Conservation (phyloP, 768 basidiomycete genomes). For the Dacryopinax spathularia region DNA sequence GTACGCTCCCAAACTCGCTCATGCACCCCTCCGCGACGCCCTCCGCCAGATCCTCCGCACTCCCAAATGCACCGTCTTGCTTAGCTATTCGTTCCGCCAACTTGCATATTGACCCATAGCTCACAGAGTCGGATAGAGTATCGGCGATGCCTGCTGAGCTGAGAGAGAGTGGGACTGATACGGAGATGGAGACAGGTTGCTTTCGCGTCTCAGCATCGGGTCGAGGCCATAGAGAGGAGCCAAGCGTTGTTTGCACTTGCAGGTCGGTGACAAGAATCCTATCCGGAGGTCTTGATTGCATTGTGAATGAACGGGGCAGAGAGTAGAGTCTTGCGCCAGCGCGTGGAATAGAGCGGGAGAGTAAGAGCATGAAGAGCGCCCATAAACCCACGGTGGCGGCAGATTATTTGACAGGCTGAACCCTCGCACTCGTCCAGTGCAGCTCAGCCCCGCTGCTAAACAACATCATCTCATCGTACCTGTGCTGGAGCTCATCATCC, state of each 20-base stretch:
- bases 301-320: neutral
- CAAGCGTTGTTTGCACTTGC: slow-evolving; percentile 20
- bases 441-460: no score
- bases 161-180: slow-evolving; percentile 40
- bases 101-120: slow-evolving; percentile 49
- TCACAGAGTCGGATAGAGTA: slow-evolving; percentile 43
- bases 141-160: slow-evolving; percentile 37
- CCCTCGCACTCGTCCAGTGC: no score
- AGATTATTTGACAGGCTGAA: no score
- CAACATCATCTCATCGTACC: no score
- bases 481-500: no score
- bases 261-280: slow-evolving; percentile 23
- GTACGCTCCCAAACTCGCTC: slow-evolving; percentile 21
- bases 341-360: neutral
- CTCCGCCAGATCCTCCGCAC: slow-evolving; percentile 36
- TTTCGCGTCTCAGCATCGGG: slow-evolving; percentile 5
- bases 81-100: slow-evolving; percentile 17
- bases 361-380: neutral
- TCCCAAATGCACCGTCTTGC: slow-evolving; percentile 29
- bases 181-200: slow-evolving; percentile 41
- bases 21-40: slow-evolving; percentile 31
- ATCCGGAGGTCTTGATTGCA: slow-evolving; percentile 11
- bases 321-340: neutral
- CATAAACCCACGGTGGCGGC: slow-evolving; percentile 12
- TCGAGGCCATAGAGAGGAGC: slow-evolving; percentile 17